Evolutionary conservation across 2,329 filamentous ascomycete species (phyloP), one percentile per base, ranked within the genome.

Genomic region (Septoria petroselini): DNA sequence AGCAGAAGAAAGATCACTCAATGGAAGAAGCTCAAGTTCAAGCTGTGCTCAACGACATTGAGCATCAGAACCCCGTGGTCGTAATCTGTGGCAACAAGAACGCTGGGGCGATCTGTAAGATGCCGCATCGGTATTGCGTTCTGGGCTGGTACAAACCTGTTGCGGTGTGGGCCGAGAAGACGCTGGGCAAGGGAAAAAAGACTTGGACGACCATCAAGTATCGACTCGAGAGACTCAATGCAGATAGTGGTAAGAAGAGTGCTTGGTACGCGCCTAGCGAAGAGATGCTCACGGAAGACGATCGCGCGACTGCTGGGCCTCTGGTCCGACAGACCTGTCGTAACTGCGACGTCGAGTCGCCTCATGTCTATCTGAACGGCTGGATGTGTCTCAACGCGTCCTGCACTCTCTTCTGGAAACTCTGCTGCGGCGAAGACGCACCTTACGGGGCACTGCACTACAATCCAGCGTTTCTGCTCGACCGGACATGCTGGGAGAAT

Each of bases 101-200:
- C 54, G 62, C 65, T 3, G 63, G 73, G 17, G 71, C 77, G 14
- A 71, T 73, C 0, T 74, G 73, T 1, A 69, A 72, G 19, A 70
- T 83, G 6, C 77, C 78, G 0, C 73, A 83, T 50, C 70, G 75
- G 1, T 89, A 83, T 59, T 82, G 78, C 48, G 80, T 88, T 0
- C 71, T 90, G 34, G 84, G 75, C n/a, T 82, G 76, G 65, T 90
- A 87, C 63, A 79, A 82, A 41, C 71, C 86, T 9, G 85, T 83
- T 0, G 72, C 84, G 41, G 72, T 88, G 0, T 91, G 86, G 86
- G 72, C 69, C 8, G 86, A 91, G 58, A 76, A 73, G 52, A 70
- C 70, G 3, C 54, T 68, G 0, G 64, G 71, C 1, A 71, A 60
- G 37, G 53, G 52, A 12, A 41, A 44, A 8, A 63, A 58, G 34